These are phyloP conservation scores for Lactarius tabidus DNA, from an alignment of 768 basidiomycete species.

Conservation along the genomic window DNA sequence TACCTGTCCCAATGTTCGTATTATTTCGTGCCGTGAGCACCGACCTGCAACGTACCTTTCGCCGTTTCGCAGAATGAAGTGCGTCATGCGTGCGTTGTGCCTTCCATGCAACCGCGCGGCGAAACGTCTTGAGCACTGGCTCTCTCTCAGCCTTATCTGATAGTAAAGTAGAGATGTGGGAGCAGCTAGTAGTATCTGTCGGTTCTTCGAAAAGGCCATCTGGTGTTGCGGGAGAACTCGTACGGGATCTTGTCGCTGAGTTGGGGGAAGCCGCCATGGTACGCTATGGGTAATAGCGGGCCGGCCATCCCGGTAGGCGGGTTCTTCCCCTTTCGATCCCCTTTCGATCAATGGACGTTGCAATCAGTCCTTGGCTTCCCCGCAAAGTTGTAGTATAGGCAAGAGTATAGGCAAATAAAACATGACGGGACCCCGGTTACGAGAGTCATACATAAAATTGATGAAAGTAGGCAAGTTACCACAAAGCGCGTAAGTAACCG, in stretches of 20 bases:
- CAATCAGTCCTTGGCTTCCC: too few species aligned
- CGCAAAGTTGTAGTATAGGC: too few species aligned
- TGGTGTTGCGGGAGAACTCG: constrained; percentile 16
- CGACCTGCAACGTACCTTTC: constrained; percentile 47
- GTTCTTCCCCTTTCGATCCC: neutral
- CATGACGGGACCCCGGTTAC: too few species aligned
- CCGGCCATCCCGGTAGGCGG: neutral
- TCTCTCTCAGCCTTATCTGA: constrained; percentile 33
- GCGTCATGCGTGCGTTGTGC: constrained; percentile 44
- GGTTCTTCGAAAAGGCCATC: constrained; percentile 15
- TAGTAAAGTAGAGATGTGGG: constrained; percentile 42
- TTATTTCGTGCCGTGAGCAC: neutral
- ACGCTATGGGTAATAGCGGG: neutral
- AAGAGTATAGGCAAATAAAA: too few species aligned
- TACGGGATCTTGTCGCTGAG: constrained; percentile 14
- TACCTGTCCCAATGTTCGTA: constrained; percentile 34
- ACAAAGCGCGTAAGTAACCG: too few species aligned
- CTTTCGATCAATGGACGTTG: too few species aligned
- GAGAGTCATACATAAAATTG: neutral
- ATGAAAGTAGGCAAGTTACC: too few species aligned
- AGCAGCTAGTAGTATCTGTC: constrained; percentile 27
- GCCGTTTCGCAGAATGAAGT: constrained; percentile 51
- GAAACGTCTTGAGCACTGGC: constrained; percentile 47
- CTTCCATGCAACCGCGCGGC: constrained; percentile 53
- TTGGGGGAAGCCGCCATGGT: constrained; percentile 18